phyloP scores from a whole-genome alignment of 2,329 filamentous ascomycete species.

The Calycina marina region DNA sequence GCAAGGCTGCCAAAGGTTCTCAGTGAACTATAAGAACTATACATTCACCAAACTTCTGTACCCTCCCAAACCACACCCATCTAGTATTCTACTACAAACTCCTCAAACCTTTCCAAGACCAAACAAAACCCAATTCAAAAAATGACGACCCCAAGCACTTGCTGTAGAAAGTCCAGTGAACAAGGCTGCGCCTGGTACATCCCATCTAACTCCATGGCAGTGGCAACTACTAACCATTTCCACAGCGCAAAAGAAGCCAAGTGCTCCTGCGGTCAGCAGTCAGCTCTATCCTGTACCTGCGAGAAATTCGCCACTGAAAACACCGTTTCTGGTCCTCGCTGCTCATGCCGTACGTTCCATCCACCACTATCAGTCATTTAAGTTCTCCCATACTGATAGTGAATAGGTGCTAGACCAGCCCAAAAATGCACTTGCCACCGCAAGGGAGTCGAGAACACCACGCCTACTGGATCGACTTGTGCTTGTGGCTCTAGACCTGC shows the following conservation, averaged over 20 bases:
- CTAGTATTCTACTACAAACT: too few species aligned
- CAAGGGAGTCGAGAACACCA: slow-evolving; percentile 53
- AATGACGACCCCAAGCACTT: slow-evolving; percentile 20
- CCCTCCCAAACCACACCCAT: too few species aligned
- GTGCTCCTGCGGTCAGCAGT: slow-evolving; percentile 83
- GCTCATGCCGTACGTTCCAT: slow-evolving; percentile 55
- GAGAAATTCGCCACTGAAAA: slow-evolving; percentile 67
- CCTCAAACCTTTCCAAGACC: too few species aligned
- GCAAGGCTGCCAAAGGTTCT: too few species aligned
- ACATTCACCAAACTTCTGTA: too few species aligned
- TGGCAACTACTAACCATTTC: slow-evolving; percentile 1
- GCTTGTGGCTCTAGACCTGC: slow-evolving; percentile 62
- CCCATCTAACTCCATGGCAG: background rate
- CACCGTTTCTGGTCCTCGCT: slow-evolving; percentile 53
- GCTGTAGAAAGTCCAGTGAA: slow-evolving; percentile 20
- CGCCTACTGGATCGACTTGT: slow-evolving; percentile 46
- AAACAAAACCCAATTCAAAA: background rate
- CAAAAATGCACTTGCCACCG: slow-evolving; percentile 73
- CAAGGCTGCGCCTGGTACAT: slow-evolving; percentile 20
- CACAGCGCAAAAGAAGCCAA: slow-evolving; percentile 44
- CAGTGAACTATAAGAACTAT: too few species aligned
- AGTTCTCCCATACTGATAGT: background rate
- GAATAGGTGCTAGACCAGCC: slow-evolving; percentile 47
- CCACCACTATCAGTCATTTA: slow-evolving; percentile 20
- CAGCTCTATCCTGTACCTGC: slow-evolving; percentile 77